Evolutionary conservation across 306 rosid genomes (phyloP), one percentile per base, ranked within the genome.

Genomic region (Luffa acutangula): DNA sequence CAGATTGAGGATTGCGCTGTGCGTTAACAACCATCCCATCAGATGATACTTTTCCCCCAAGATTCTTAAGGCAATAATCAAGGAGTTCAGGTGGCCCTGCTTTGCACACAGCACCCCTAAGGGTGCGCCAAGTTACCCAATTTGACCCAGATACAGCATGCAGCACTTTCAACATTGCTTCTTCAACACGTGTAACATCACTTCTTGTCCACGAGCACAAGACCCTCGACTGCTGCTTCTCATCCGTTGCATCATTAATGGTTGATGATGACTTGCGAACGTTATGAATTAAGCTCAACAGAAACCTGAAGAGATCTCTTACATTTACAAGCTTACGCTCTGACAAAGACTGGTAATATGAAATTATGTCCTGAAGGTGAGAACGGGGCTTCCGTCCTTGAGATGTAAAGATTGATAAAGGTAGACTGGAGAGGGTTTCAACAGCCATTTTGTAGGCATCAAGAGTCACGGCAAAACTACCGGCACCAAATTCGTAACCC

Each of bases 401-500:
- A 74, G 85, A 84, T 59, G 85, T 80, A 78, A 87, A 88, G 79
- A 77, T 66, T 77, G 99, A 90, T 84, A 95, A 54, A 34, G 96
- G 97, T 15, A 90, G 65, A 74, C 70, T 81, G 79, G 96, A 91
- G 75, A 95, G 90, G 87, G 56, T 89, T 81, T 90, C 91, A 75
- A 92, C 88, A 34, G 97, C 91, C 63, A 82, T 79, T 74, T 86
- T 82, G 64, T 95, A 91, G 58, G 90, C 86, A 85, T 90, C 88
- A n/a, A 79, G 82, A 21, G 97, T 90, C 79, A 95, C 89, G 75
- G 93, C 93, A 86, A 89, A 95, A 89, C 98, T 95, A 84, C 97
- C 99, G 34, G 93, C 88, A 82, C 97, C 97, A 82, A 95, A 95
- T 83, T 88, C 90, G 79, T 91, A 95, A 43, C 97, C 99, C 99